phyloP scores from a whole-genome alignment of 2,329 filamentous ascomycete species.

The Cytospora mali region DNA sequence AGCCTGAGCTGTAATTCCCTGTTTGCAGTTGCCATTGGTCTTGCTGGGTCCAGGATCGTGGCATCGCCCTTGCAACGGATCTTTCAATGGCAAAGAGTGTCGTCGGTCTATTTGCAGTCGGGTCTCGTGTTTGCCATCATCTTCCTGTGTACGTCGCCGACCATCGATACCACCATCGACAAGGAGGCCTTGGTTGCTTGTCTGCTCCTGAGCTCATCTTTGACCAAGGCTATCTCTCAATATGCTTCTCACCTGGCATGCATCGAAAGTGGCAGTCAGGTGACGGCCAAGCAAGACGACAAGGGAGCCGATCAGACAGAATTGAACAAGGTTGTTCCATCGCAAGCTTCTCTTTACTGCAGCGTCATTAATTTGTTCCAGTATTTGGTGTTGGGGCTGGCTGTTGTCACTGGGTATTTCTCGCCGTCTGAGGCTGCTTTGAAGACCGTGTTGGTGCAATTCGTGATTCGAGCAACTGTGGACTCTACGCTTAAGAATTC shows the following conservation, averaged over 20 bases:
- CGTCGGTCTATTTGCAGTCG: not conserved
- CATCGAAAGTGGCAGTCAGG: not conserved
- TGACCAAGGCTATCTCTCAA: slow-evolving; percentile 4
- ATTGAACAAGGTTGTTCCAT: not conserved
- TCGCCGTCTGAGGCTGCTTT: not conserved
- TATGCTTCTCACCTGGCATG: slow-evolving; percentile 8
- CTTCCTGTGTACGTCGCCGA: not conserved
- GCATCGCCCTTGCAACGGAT: not conserved
- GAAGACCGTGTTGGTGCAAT: not conserved
- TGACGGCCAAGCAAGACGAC: not conserved
- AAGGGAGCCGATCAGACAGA: not conserved
- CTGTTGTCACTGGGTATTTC: not conserved
- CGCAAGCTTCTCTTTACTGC: not conserved
- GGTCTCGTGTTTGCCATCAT: not conserved
- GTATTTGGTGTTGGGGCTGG: not conserved
- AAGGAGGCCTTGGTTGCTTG: not conserved
- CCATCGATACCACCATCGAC: not conserved
- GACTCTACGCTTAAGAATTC: not conserved
- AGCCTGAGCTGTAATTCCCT: not conserved
- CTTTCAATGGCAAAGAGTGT: not conserved
- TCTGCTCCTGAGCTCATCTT: slow-evolving; percentile 3
- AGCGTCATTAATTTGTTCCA: slow-evolving; percentile 10
- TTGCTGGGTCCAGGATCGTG: not conserved
- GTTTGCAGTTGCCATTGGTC: not conserved
- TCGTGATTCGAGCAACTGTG: not conserved